Conservation (phyloP, 2,329 filamentous ascomycete genomes). For the Aureobasidium uvarum region DNA sequence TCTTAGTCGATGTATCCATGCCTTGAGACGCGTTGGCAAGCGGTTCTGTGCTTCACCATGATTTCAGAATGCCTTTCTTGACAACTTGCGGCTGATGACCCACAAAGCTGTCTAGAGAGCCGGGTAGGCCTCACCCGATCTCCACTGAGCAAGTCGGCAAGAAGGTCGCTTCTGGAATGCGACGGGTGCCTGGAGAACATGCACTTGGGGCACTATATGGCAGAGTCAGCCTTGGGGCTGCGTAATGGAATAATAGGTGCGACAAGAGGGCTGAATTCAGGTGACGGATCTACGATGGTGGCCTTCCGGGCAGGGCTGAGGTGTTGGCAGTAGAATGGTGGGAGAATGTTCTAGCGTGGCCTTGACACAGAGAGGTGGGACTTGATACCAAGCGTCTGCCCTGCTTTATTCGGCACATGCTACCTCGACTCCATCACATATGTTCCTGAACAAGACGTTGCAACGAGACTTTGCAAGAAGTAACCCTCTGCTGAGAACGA, state of each 20-base stretch:
- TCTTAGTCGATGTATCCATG: not conserved
- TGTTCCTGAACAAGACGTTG: not conserved
- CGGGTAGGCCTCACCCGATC: slow-evolving; percentile 4
- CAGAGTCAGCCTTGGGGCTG: not conserved
- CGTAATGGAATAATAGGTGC: not conserved
- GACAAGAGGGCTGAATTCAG: not conserved
- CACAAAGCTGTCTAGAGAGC: not conserved
- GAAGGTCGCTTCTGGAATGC: not conserved
- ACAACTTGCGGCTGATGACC: not conserved
- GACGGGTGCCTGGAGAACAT: not conserved
- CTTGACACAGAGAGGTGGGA: not conserved
- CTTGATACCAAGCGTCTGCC: not conserved
- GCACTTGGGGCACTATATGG: slow-evolving; percentile 1
- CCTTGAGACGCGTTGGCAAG: not conserved
- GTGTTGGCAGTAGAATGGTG: slow-evolving; percentile 10
- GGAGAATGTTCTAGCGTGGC: slow-evolving; percentile 24
- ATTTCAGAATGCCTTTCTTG: not conserved
- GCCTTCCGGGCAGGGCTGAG: slow-evolving; percentile 2
- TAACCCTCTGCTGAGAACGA: not conserved
- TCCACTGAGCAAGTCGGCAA: not conserved
- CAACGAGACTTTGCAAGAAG: not conserved
- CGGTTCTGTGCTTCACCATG: slow-evolving; percentile 11
- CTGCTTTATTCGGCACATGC: not conserved
- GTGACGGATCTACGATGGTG: not conserved
- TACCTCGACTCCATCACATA: not conserved